Evolutionary conservation across 1,284 basidiomycete species (phyloP).

Genomic region (Puccinia coronata): DNA sequence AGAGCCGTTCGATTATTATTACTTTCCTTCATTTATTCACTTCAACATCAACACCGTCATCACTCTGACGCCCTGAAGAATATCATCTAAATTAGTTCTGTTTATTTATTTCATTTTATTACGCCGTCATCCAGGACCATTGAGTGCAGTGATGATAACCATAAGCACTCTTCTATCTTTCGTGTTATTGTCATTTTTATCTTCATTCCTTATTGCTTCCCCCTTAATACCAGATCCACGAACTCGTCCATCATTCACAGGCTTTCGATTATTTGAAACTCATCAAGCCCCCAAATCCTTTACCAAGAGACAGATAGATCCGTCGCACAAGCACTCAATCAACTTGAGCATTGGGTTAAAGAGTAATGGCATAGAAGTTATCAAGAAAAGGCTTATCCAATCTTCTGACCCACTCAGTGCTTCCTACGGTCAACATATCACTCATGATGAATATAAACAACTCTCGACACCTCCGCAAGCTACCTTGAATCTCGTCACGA

Average conservation of each 20-base stretch:
- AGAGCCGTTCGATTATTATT: too few species aligned
- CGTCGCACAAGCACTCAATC: conserved; percentile 6
- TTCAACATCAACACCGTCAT: too few species aligned
- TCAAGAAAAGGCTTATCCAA: conserved; percentile 17
- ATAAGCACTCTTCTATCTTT: neutral
- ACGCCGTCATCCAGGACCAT: too few species aligned
- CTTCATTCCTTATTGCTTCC: neutral
- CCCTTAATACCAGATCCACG: conserved; percentile 21
- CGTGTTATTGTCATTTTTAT: neutral
- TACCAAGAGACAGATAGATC: conserved; percentile 10
- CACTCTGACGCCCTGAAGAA: too few species aligned
- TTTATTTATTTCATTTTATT: too few species aligned
- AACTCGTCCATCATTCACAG: neutral
- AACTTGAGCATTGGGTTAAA: conserved; percentile 26
- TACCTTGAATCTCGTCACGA: neutral
- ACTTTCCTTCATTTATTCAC: too few species aligned
- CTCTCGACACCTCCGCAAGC: neutral
- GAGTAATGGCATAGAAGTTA: neutral
- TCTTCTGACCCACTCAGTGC: conserved; percentile 9
- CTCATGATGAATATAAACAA: neutral
- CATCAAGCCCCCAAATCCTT: conserved; percentile 22
- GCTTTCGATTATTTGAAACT: conserved; percentile 20
- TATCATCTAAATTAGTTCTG: too few species aligned
- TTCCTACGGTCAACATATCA: conserved; percentile 22
- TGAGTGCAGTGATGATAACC: neutral